Evolutionary conservation across 371 early-diverging fungal species (phyloP).

Genomic region (Massospora cicadina): DNA sequence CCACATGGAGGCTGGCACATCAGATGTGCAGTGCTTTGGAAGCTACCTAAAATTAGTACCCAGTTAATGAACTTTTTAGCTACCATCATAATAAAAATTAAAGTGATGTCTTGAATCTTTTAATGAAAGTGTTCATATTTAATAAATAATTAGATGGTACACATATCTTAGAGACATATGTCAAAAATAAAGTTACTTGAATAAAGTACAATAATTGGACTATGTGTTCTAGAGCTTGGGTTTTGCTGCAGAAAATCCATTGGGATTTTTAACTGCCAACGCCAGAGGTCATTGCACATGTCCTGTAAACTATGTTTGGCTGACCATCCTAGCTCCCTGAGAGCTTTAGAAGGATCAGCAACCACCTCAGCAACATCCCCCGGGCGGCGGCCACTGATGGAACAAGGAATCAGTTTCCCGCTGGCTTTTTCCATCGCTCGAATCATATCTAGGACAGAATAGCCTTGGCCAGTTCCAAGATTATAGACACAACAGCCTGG

Average conservation of each 20-base stretch:
- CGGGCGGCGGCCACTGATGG: constrained; percentile 39
- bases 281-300: constrained; percentile 81
- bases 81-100: too few relatives aligned
- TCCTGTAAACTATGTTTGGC: constrained; percentile 46
- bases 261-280: constrained; percentile 58
- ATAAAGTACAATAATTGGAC: too few relatives aligned
- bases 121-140: too few relatives aligned
- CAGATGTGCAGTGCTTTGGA: too few relatives aligned
- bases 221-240: not conserved
- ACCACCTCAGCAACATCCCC: constrained; percentile 72
- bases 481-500: constrained; percentile 53
- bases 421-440: constrained; percentile 49
- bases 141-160: too few relatives aligned
- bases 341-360: constrained; percentile 55
- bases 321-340: constrained; percentile 52
- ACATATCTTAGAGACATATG: too few relatives aligned
- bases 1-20: too few relatives aligned
- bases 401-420: constrained; percentile 43
- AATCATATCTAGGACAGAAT: constrained; percentile 77
- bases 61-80: too few relatives aligned
- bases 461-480: constrained; percentile 72
- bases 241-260: constrained; percentile 24
- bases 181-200: too few relatives aligned
- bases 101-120: too few relatives aligned
- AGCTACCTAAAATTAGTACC: too few relatives aligned